Percentiles rank a stretch among this genome's conserved stretches.
Evolutionary conservation across 768 basidiomycete genomes (phyloP).

Genomic region (Russula compacta): DNA sequence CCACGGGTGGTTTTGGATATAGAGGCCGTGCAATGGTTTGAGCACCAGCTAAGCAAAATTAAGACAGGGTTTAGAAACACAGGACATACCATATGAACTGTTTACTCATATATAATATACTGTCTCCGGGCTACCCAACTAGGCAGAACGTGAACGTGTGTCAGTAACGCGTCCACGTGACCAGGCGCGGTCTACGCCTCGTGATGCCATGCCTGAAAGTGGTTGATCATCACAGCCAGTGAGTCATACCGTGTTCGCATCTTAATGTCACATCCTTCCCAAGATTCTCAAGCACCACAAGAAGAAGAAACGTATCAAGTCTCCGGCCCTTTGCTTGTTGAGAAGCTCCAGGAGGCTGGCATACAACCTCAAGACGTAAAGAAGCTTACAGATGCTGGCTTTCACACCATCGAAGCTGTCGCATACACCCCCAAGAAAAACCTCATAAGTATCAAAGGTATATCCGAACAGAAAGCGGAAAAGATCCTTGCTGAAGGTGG

Average conservation of each 20-base stretch:
- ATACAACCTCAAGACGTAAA: constrained; percentile 87
- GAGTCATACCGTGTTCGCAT: neutral
- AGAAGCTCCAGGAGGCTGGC: constrained; percentile 81
- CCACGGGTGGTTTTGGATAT: constrained; percentile 73
- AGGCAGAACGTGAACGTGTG: too few species aligned
- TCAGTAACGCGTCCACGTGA: constrained; percentile 22
- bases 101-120: neutral
- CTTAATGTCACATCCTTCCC: constrained; percentile 49
- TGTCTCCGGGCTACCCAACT: neutral
- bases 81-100: neutral
- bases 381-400: constrained; percentile 87
- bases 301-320: constrained; percentile 47
- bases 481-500: constrained; percentile 88
- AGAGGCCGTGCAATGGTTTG: constrained; percentile 72
- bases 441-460: constrained; percentile 86
- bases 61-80: neutral
- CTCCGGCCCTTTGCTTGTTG: constrained; percentile 76
- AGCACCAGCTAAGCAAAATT: constrained; percentile 47
- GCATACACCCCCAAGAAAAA: constrained; percentile 96
- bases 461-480: constrained; percentile 94
- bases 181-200: neutral
- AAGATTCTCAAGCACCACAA: constrained; percentile 38
- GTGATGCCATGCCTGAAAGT: neutral
- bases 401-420: constrained; percentile 90
- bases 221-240: too few species aligned